phyloP scores from a whole-genome alignment of 2,329 filamentous ascomycete species.

The Curvularia eragrostidis region DNA sequence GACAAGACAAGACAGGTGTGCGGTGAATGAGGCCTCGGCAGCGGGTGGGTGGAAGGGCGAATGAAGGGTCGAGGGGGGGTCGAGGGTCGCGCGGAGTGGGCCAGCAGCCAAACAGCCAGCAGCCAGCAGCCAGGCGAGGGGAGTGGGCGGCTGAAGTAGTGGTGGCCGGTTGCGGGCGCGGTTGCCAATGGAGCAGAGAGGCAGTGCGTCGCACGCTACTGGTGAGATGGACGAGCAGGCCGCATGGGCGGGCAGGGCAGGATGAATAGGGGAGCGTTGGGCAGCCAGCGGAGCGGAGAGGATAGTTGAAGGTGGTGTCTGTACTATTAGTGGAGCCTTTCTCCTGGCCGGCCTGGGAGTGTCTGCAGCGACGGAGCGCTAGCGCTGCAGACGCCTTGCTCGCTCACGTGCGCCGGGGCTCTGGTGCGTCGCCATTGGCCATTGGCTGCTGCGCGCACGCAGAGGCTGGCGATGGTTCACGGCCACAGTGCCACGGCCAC shows the following conservation, averaged over 20 bases:
- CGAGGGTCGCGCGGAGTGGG: constrained; percentile 17
- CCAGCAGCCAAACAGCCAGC: constrained; percentile 23
- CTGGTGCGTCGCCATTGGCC: no score
- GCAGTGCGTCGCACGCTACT: constrained; percentile 19
- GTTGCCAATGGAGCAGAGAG: constrained; percentile 20
- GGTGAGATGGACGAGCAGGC: constrained; percentile 13
- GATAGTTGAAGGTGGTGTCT: constrained; percentile 23
- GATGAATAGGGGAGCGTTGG: constrained; percentile 14
- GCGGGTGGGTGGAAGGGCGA: constrained; percentile 9
- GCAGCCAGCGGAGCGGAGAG: constrained; percentile 16
- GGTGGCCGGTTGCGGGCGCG: constrained; percentile 15
- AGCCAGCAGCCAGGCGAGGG: constrained; percentile 25
- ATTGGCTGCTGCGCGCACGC: no score
- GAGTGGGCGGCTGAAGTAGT: constrained; percentile 15
- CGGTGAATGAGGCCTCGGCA: constrained; percentile 4
- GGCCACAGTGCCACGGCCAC: no score
- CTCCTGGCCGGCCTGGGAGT: constrained; percentile 16
- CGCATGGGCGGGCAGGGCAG: constrained; percentile 13
- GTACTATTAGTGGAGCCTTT: constrained; percentile 29
- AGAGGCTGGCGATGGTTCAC: no score
- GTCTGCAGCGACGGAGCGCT: constrained; percentile 21
- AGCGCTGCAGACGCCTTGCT: constrained; percentile 7
- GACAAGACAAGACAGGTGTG: neutral
- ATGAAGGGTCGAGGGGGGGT: constrained; percentile 2
- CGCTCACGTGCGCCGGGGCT: constrained; percentile 24